These are phyloP conservation scores for Apiotrichum akiyoshidainum DNA, from an alignment of 1,284 basidiomycete species.

Conservation along the genomic window DNA sequence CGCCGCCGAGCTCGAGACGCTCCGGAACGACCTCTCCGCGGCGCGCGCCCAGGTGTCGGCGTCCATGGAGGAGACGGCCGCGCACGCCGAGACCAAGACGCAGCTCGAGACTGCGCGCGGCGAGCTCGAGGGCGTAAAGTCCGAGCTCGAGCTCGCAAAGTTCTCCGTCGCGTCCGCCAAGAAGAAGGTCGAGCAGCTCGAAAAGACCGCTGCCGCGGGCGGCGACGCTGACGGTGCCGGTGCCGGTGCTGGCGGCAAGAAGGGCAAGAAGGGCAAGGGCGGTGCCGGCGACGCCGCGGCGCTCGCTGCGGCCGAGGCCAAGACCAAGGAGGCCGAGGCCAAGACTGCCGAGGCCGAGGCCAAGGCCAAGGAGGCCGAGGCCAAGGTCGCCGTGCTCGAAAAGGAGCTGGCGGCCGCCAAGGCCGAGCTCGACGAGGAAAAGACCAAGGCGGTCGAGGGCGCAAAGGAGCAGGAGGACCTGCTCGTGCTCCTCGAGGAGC, in stretches of 20 bases:
- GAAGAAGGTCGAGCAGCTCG: slow-evolving; percentile 23
- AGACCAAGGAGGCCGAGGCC: slow-evolving; percentile 19
- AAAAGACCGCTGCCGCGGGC: slow-evolving; percentile 7
- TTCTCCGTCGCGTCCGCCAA: slow-evolving; percentile 11
- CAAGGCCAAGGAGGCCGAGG: neutral
- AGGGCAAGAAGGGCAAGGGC: slow-evolving; percentile 23
- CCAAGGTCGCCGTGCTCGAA: slow-evolving; percentile 20
- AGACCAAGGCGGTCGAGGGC: slow-evolving; percentile 68
- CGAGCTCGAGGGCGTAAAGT: slow-evolving; percentile 26
- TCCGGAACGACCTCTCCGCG: slow-evolving; percentile 31
- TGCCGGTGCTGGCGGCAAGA: slow-evolving; percentile 2
- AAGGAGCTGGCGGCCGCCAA: slow-evolving; percentile 22
- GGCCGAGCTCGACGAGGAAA: slow-evolving; percentile 57
- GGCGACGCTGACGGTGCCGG: slow-evolving; percentile 1
- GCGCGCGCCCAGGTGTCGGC: slow-evolving; percentile 26
- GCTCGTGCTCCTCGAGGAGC: slow-evolving; percentile 86
- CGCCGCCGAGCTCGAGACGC: slow-evolving; percentile 26
- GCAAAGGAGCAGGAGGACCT: slow-evolving; percentile 94
- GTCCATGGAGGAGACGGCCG: slow-evolving; percentile 22
- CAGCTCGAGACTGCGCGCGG: slow-evolving; percentile 33
- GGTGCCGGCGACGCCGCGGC: slow-evolving; percentile 10
- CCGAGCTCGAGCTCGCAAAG: slow-evolving; percentile 10
- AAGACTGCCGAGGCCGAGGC: neutral
- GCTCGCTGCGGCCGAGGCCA: slow-evolving; percentile 11
- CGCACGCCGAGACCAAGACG: slow-evolving; percentile 26